These are phyloP conservation scores for Papilionanthe hybrid DNA, from an alignment of 116 monocot genomes.

Conservation along the genomic window DNA sequence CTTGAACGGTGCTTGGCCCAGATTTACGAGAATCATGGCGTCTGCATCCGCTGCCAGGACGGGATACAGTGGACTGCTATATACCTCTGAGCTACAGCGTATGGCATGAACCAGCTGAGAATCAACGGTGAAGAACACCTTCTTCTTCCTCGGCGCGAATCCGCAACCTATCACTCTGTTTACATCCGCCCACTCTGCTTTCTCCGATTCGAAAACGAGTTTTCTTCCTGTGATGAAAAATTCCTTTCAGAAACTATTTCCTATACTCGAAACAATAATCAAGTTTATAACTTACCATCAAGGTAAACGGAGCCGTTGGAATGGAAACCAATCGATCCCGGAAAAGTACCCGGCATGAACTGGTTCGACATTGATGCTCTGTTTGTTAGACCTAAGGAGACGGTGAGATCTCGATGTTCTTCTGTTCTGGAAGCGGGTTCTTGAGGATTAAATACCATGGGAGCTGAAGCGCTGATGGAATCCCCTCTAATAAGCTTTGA, in stretches of 20 bases:
- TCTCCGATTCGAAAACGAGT: conserved; percentile 45
- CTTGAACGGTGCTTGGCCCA: conserved; percentile 67
- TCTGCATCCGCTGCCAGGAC: conserved; percentile 41
- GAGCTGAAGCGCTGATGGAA: neutral
- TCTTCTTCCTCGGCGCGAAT: conserved; percentile 59
- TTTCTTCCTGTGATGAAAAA: conserved; percentile 32
- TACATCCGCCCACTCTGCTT: conserved; percentile 37
- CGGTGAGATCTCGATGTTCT: neutral
- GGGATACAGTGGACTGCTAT: conserved; percentile 57
- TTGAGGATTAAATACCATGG: neutral
- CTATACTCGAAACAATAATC: neutral
- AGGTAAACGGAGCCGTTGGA: conserved; percentile 71
- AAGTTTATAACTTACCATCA: conserved; percentile 45
- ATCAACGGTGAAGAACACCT: conserved; percentile 86
- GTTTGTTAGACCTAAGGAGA: conserved; percentile 56
- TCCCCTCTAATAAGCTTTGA: conserved; percentile 28
- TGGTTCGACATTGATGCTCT: conserved; percentile 4
- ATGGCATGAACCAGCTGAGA: conserved; percentile 47
- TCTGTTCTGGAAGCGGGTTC: neutral
- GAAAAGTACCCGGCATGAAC: conserved; percentile 45
- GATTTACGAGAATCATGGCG: conserved; percentile 54
- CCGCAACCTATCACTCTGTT: conserved; percentile 76
- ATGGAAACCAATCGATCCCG: conserved; percentile 68
- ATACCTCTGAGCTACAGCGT: conserved; percentile 58
- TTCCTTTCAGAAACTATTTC: conserved; percentile 19